phyloP scores from a whole-genome alignment of 805 yeast genomes.

The Candida namnaoensis region DNA sequence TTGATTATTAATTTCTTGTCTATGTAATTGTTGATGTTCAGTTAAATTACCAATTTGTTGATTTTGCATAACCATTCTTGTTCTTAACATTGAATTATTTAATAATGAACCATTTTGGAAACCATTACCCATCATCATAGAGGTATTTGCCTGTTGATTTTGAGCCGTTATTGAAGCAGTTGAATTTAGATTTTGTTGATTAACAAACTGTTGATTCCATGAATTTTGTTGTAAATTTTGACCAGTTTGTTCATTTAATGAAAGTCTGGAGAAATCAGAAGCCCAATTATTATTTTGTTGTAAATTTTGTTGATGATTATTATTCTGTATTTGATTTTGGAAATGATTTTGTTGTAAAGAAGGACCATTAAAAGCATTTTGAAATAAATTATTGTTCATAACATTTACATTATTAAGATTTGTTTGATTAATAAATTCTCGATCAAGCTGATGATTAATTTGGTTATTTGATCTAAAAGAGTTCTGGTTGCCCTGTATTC shows the following conservation, averaged over 20 bases:
- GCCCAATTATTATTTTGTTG: slow-evolving; percentile 12
- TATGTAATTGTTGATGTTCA: slow-evolving; percentile 16
- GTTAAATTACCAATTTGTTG: slow-evolving; percentile 4
- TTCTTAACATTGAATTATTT: not conserved
- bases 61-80: not conserved
- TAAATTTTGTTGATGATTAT: slow-evolving; percentile 3
- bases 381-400: slow-evolving; percentile 4
- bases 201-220: slow-evolving; percentile 1
- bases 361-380: slow-evolving; percentile 4
- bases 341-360: no score
- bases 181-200: not conserved
- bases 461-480: not conserved
- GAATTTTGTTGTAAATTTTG: slow-evolving; percentile 2
- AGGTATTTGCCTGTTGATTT: slow-evolving; percentile 1
- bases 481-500: not conserved
- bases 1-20: not conserved
- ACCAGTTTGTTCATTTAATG: slow-evolving; percentile 1
- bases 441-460: slow-evolving; percentile 7
- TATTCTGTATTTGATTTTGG: no score
- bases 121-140: not conserved
- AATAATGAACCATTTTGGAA: not conserved
- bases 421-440: slow-evolving; percentile 8
- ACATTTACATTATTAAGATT: not conserved
- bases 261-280: slow-evolving; percentile 12
- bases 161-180: not conserved